Evolutionary conservation across 345 rosid species (phyloP), one percentile per base, ranked within the genome.

Genomic region (Rubroshorea leprosula): DNA sequence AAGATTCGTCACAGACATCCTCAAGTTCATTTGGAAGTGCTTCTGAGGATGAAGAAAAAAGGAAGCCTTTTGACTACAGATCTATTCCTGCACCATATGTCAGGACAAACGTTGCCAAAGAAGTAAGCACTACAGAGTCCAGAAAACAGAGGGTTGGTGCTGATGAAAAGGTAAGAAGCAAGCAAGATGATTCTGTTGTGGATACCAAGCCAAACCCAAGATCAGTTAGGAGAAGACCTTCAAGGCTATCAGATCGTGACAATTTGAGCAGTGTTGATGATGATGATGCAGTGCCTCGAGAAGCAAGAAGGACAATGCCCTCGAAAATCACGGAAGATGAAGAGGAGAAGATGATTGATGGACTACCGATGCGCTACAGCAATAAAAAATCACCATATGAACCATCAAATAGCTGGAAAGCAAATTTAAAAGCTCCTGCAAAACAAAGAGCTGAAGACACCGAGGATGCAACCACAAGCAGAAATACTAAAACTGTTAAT

Each of bases 171-270:
- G 58, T 57, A 35, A n/a, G 52, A 35, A 71, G 25, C 26, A 76
- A 58, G 0, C 68, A 76, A 43, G 76, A 78, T 51, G 77, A 76
- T 25, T 73, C 64, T 54, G 50, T 1, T 13, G 12, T 78, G 38
- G 83, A 80, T 24, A 63, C 67, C 15, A 75, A 71, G 64, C 74
- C 87, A 51, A 79, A 73, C 70, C 95, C 92, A 27, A 78, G 74
- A 74, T 84, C 96, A 51, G 81, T 81, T 60, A 74, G 93, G 67
- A 75, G 75, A 44, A 68, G 77, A 58, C 61, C 62, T 52, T 65
- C 64, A 54, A 82, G 72, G 21, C 76, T 56, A 76, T 72, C 48
- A 0, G 80, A 61, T 12, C 70, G 3, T 4, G 71, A 67, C 49
- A 24, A 24, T 17, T 5, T 21, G 16, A 60, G 38, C 51, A 55